Percentiles rank a stretch among this genome's conserved stretches.
phyloP scores from a whole-genome alignment of 495 filamentous ascomycete species.

The Hamigera avellanea region DNA sequence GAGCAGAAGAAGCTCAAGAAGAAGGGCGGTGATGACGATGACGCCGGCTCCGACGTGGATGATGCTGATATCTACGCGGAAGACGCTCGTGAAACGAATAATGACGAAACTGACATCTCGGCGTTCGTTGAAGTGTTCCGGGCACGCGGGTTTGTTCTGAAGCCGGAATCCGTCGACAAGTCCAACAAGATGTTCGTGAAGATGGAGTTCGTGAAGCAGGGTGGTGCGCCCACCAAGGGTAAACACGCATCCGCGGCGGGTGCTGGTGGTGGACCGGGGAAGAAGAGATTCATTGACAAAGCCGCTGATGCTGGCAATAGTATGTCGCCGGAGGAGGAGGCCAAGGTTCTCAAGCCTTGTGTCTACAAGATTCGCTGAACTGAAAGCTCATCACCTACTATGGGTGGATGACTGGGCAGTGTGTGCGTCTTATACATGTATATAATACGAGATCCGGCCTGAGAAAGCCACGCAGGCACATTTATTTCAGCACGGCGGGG shows the following conservation, averaged over 20 bases:
- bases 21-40: slow-evolving; percentile 19
- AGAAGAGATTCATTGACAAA: slow-evolving; percentile 49
- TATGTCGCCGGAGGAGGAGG: slow-evolving; percentile 42
- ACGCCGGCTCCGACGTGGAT: slow-evolving; percentile 28
- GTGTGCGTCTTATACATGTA: background rate
- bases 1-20: slow-evolving; percentile 37
- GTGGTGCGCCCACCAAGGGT: slow-evolving; percentile 49
- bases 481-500: too few species aligned
- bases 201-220: slow-evolving; percentile 82
- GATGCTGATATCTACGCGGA: slow-evolving; percentile 37
- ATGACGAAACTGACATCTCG: slow-evolving; percentile 66
- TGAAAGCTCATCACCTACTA: too few species aligned
- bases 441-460: background rate
- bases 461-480: too few species aligned
- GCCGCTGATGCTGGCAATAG: slow-evolving; percentile 42
- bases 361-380: slow-evolving; percentile 82
- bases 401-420: background rate
- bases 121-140: slow-evolving; percentile 77
- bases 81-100: slow-evolving; percentile 27
- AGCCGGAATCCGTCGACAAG: slow-evolving; percentile 54
- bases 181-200: slow-evolving; percentile 96
- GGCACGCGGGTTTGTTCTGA: slow-evolving; percentile 66
- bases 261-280: slow-evolving; percentile 27
- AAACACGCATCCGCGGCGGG: slow-evolving; percentile 44
- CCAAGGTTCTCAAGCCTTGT: slow-evolving; percentile 81